Percentiles rank a stretch among this genome's conserved stretches.
Conservation (phyloP, 345 rosid genomes). For the Barbarea vulgaris region DNA sequence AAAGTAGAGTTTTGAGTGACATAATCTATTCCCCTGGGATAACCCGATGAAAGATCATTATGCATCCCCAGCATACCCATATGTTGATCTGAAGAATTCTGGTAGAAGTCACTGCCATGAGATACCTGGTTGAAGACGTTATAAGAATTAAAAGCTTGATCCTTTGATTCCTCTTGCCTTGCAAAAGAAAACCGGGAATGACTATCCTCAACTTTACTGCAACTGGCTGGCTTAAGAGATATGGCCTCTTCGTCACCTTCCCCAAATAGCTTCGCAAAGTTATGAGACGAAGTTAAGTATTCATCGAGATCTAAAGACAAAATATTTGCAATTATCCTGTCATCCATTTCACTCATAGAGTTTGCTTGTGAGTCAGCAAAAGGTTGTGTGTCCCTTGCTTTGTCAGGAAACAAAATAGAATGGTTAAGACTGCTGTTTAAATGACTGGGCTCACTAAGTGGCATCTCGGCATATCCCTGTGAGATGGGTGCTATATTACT, state of each 20-base stretch:
- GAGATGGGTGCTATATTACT: conserved; percentile 38
- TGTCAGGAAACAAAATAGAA: conserved; percentile 44
- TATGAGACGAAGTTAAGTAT: conserved; percentile 69
- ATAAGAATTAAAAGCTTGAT: conserved; percentile 47
- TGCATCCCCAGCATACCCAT: conserved; percentile 50
- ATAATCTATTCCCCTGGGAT: conserved; percentile 51
- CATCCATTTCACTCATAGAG: conserved; percentile 56
- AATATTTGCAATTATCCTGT: conserved; percentile 73
- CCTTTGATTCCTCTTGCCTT: conserved; percentile 66
- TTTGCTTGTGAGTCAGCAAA: conserved; percentile 15
- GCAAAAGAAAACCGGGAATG: conserved; percentile 96
- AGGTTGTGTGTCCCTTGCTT: conserved; percentile 41
- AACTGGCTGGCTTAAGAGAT: conserved; percentile 50
- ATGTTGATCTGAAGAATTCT: conserved; percentile 50
- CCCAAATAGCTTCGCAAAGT: conserved; percentile 57
- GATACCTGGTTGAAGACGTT: conserved; percentile 45
- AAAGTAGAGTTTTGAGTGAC: conserved; percentile 42
- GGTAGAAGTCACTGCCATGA: conserved; percentile 41
- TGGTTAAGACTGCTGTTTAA: conserved; percentile 43
- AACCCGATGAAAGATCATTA: conserved; percentile 56
- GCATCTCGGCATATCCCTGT: conserved; percentile 52
- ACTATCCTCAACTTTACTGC: conserved; percentile 57
- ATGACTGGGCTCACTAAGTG: conserved; percentile 40
- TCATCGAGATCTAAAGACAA: conserved; percentile 80
- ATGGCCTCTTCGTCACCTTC: conserved; percentile 56